Evolutionary conservation across 495 filamentous ascomycete species (phyloP), one percentile per base, ranked within the genome.

Genomic region (Articulospora tetracladia): DNA sequence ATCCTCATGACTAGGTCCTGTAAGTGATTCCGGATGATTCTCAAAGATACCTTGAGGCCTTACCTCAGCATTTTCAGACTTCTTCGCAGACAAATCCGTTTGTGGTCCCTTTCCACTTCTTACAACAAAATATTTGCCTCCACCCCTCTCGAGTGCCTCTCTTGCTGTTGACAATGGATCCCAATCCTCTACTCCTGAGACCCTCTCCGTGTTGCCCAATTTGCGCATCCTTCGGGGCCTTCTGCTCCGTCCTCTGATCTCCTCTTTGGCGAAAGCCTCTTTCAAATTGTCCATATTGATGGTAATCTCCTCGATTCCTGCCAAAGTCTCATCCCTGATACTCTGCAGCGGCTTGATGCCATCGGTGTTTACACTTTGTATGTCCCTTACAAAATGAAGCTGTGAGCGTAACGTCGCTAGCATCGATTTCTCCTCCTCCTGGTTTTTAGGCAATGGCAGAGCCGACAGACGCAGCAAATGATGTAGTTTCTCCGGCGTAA

Each of bases 381-480:
- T 87, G 55, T 88, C 83, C 56, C 80, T 83, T 39, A 98, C 91
- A 66, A 99, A 98, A 66, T 91, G 86, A 0, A 99, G 81, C 66
- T 99, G 94, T 11, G 90, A 85, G 46, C 85, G 77, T 7, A 99
- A 80, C 0, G 88, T 91, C 20, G 80, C 63, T 4, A 94, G 75
- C 83, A 96, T 90, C 10, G 74, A 64, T 0, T 73, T 55, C 64
- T 91, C 84, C 28, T 73, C 70, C 65, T 87, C 83, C 27, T 75
- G 79, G 8, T 76, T 78, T 13, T 76, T 66, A 1, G 94, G 93
- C 7, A 79, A 79, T 0, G 93, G 91, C 0, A 98, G 86, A 28
- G 94, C 92, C 7, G 92, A 96, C 59, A 98, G 86, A 17, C 91
- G 89, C 41, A 96, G 86, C 12, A 99, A 87, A 73, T 97, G 94